Conservation (phyloP, 2,329 filamentous ascomycete genomes). For the Fusarium sp. region DNA sequence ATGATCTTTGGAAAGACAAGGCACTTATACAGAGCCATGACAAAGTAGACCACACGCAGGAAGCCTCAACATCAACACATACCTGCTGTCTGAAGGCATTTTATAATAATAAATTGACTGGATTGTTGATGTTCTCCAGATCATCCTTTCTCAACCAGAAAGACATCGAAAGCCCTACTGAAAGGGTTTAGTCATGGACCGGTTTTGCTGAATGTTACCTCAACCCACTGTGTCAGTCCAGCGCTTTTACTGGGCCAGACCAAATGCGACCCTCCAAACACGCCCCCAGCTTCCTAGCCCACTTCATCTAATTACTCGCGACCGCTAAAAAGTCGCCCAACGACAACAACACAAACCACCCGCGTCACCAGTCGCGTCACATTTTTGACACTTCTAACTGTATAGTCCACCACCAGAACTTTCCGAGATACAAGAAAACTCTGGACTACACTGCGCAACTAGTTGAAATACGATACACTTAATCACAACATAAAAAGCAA, state of each 20-base stretch:
- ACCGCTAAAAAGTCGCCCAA: conserved; percentile 28
- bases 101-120: background rate
- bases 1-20: background rate
- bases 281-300: conserved; percentile 30
- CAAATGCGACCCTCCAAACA: conserved; percentile 24
- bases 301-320: conserved; percentile 28
- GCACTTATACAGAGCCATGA: background rate
- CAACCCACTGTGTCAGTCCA: conserved; percentile 4
- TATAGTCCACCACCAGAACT: conserved; percentile 17
- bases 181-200: background rate
- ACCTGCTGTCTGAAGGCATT: background rate
- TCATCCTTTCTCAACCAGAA: background rate
- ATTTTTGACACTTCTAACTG: conserved; percentile 19
- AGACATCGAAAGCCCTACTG: background rate
- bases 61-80: background rate
- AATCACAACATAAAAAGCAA: background rate
- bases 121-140: background rate
- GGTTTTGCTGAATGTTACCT: background rate
- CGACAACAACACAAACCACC: conserved; percentile 37
- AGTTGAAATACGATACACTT: background rate
- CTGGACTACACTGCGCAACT: background rate
- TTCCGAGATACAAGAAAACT: background rate
- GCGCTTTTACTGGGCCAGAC: conserved; percentile 17
- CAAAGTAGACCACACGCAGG: background rate
- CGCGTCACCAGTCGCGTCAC: conserved; percentile 42